phyloP scores from a whole-genome alignment of 78 protist species.

The Dictyostelium purpureum region DNA sequence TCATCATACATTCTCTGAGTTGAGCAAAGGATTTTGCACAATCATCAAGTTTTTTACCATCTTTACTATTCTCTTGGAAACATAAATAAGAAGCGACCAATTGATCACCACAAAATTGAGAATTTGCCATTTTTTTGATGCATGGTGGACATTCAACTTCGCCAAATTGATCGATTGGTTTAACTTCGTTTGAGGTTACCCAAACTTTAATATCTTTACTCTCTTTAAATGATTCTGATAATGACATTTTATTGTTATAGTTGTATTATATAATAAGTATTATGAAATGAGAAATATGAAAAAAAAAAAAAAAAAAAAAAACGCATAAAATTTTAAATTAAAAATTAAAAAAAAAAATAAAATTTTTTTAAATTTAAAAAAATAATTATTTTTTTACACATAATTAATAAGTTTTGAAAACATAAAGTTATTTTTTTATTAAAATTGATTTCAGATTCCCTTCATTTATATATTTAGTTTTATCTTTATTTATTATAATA shows the following conservation, averaged over 20 bases:
- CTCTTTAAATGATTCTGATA: slow-evolving; percentile 22
- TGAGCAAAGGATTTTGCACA: slow-evolving; percentile 29
- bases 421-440: too few species aligned
- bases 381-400: not conserved
- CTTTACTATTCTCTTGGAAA: slow-evolving; percentile 40
- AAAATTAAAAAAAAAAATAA: not conserved
- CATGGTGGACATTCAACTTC: slow-evolving; percentile 69
- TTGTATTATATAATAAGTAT: not conserved
- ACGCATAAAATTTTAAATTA: not conserved
- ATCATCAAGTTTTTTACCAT: not conserved
- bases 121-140: slow-evolving; percentile 24
- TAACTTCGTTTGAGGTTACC: slow-evolving; percentile 21
- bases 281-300: not conserved
- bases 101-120: slow-evolving; percentile 56
- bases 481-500: not conserved
- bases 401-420: too few species aligned
- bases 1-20: slow-evolving; percentile 40
- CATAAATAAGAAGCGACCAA: slow-evolving; percentile 33
- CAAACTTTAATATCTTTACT: slow-evolving; percentile 27
- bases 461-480: too few species aligned
- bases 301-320: not conserved
- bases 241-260: not conserved
- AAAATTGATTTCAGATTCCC: too few species aligned
- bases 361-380: not conserved
- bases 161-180: slow-evolving; percentile 26